Percentiles rank a stretch among this genome's conserved stretches.
Conservation (phyloP, 305 asterid species). For the Fraxinus angustifolia region DNA sequence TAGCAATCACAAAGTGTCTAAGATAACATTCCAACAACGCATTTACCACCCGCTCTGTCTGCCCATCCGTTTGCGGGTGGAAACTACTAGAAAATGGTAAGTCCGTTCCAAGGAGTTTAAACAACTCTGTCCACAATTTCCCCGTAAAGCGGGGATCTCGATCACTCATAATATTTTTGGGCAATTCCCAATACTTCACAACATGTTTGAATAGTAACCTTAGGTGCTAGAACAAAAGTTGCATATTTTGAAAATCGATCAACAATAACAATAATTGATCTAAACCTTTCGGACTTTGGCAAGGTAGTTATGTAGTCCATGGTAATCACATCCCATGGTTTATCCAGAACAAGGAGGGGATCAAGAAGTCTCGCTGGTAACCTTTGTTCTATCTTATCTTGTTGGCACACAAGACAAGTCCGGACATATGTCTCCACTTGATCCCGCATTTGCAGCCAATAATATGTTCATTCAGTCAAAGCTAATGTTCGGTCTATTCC, state of each 20-base stretch:
- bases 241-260: neutral
- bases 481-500: too few relatives aligned
- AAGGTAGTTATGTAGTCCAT: too few relatives aligned
- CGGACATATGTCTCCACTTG: too few relatives aligned
- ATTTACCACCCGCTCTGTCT: neutral
- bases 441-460: too few relatives aligned
- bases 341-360: too few relatives aligned
- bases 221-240: neutral
- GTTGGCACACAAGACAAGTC: too few relatives aligned
- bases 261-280: too few relatives aligned
- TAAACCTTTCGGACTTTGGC: too few relatives aligned
- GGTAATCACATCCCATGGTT: too few relatives aligned
- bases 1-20: neutral
- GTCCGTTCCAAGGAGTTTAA: too few relatives aligned
- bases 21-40: neutral
- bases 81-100: neutral
- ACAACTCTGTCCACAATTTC: constrained; percentile 26
- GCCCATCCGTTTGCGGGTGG: neutral
- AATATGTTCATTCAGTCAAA: too few relatives aligned
- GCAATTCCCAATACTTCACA: neutral
- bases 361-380: neutral
- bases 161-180: neutral
- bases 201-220: neutral
- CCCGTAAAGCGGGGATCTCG: neutral
- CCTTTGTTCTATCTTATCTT: neutral